Conservation (phyloP, 345 rosid genomes). For the Microthlaspi erraticum region DNA sequence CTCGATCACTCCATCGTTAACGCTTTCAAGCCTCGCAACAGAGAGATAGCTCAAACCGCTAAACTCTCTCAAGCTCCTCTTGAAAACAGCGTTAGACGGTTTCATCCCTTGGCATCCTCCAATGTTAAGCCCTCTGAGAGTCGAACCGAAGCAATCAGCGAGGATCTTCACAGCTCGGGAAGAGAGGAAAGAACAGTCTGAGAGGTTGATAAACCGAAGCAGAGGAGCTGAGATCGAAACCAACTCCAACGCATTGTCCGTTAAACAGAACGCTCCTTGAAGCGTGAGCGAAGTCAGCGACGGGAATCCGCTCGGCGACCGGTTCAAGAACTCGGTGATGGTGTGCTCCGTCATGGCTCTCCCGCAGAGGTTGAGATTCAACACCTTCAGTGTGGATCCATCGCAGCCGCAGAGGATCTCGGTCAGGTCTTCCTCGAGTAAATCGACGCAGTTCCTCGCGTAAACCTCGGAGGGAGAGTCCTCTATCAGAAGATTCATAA, state of each 20-base stretch:
- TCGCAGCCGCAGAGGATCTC: conserved; percentile 45
- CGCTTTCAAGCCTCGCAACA: conserved; percentile 45
- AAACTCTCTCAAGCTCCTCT: conserved; percentile 43
- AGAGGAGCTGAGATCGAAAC: conserved; percentile 47
- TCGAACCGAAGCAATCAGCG: conserved; percentile 32
- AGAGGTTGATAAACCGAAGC: conserved; percentile 54
- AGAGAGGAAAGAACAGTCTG: conserved; percentile 54
- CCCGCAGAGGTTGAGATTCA: conserved; percentile 58
- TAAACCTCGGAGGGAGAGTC: conserved; percentile 51
- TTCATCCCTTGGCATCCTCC: conserved; percentile 56
- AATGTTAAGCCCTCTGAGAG: conserved; percentile 55
- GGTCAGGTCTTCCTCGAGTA: conserved; percentile 47
- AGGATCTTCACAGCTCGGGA: conserved; percentile 42
- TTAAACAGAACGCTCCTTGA: conserved; percentile 52
- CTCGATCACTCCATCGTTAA: conserved; percentile 43
- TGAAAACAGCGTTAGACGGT: conserved; percentile 38
- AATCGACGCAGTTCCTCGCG: conserved; percentile 36
- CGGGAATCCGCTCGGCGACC: conserved; percentile 37
- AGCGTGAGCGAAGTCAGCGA: conserved; percentile 50
- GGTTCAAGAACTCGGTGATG: conserved; percentile 44
- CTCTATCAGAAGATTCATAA: conserved; percentile 49
- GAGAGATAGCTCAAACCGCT: conserved; percentile 50
- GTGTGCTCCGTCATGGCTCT: conserved; percentile 45
- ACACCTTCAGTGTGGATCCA: conserved; percentile 47
- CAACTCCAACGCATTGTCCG: conserved; percentile 48